Conservation (phyloP, 352 stramenopile species). For the Plasmopara muralis region DNA sequence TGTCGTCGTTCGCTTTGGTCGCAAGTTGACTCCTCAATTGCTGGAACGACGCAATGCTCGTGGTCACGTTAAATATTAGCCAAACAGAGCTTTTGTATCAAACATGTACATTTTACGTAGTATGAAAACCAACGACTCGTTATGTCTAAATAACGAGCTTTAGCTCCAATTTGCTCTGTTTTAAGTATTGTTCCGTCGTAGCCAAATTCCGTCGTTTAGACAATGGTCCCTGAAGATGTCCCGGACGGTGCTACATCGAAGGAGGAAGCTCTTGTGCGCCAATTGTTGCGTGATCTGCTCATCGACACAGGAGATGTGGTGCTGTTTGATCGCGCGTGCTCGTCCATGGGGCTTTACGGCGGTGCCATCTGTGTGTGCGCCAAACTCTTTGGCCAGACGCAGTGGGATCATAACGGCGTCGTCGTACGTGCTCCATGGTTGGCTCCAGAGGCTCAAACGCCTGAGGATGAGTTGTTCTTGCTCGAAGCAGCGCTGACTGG, state of each 20-base stretch:
- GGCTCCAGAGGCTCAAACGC: conserved; percentile 7
- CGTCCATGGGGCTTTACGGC: conserved; percentile 71
- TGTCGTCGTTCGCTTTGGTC: conserved; percentile 76
- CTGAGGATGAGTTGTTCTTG: conserved; percentile 51
- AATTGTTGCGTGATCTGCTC: conserved; percentile 43
- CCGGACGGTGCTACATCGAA: neutral
- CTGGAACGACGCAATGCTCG: conserved; percentile 30
- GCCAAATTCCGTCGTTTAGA: neutral
- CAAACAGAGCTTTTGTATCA: no score
- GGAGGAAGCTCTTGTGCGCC: conserved; percentile 20
- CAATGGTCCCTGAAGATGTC: neutral
- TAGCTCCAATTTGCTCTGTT: no score
- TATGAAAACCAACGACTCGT: no score
- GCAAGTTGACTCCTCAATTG: conserved; percentile 35
- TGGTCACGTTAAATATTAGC: conserved; percentile 16
- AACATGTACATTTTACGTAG: no score
- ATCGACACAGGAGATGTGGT: conserved; percentile 77
- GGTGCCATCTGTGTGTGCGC: conserved; percentile 67
- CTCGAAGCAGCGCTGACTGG: conserved; percentile 69
- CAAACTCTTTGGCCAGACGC: conserved; percentile 77
- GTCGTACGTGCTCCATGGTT: conserved; percentile 45
- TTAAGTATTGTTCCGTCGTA: no score
- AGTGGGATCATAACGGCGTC: conserved; percentile 84
- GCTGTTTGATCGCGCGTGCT: conserved; percentile 76
- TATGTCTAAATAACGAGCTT: no score